Evolutionary conservation across 768 basidiomycete genomes (phyloP).

Genomic region (Tephrocybe sp.): DNA sequence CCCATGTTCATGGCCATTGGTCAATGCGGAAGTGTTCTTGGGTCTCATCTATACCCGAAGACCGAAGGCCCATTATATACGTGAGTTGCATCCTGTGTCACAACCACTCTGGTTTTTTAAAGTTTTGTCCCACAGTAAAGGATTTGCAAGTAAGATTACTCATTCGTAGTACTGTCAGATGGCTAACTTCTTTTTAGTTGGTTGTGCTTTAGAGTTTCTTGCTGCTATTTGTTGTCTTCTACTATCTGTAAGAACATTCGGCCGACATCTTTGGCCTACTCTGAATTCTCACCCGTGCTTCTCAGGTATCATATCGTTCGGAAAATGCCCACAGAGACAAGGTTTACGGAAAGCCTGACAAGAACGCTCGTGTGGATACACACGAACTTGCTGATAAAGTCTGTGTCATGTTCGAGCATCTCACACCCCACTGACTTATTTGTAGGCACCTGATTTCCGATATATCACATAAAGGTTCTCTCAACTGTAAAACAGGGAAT

Average conservation of each 20-base stretch:
- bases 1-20: conserved; percentile 82
- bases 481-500: neutral
- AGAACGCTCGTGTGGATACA: conserved; percentile 55
- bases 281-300: neutral
- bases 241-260: conserved; percentile 40
- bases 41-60: conserved; percentile 70
- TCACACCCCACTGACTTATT: neutral
- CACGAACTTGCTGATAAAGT: conserved; percentile 69
- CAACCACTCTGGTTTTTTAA: neutral
- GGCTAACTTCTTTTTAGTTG: conserved; percentile 31
- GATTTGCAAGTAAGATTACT: conserved; percentile 48
- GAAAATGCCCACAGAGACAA: conserved; percentile 61
- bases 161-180: neutral
- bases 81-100: conserved; percentile 34
- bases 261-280: neutral
- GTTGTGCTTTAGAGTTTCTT: conserved; percentile 53
- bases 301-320: conserved; percentile 58
- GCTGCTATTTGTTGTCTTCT: conserved; percentile 52
- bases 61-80: conserved; percentile 65
- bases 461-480: conserved; percentile 39
- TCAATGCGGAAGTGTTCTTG: conserved; percentile 75
- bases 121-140: conserved; percentile 39
- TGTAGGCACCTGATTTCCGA: conserved; percentile 61
- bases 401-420: conserved; percentile 5
- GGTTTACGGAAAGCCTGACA: conserved; percentile 49